Evolutionary conservation across 805 yeast species (phyloP).

Genomic region (Candida mattraensis): DNA sequence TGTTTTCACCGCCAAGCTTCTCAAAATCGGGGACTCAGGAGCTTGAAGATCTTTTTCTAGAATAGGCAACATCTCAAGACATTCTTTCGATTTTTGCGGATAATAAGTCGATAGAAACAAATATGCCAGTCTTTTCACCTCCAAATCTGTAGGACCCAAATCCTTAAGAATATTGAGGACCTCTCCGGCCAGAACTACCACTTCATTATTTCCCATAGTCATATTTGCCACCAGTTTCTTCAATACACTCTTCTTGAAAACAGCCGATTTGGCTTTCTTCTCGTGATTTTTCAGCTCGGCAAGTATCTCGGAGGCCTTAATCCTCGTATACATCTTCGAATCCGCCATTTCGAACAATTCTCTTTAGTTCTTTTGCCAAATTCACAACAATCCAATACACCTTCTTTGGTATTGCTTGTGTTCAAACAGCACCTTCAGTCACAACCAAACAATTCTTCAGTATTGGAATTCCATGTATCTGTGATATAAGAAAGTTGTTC

Average conservation of each 20-base stretch:
- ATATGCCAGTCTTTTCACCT: constrained; percentile 69
- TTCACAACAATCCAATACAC: too few relatives aligned
- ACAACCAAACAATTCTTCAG: too few relatives aligned
- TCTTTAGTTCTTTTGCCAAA: too few relatives aligned
- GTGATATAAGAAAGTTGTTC: too few relatives aligned
- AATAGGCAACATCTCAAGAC: constrained; percentile 54
- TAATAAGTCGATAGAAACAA: constrained; percentile 65
- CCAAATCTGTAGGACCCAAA: constrained; percentile 48
- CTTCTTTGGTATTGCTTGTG: too few relatives aligned
- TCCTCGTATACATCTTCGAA: constrained; percentile 27
- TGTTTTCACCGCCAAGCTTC: constrained; percentile 65
- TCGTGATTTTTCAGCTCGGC: constrained; percentile 34
- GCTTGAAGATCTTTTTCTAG: constrained; percentile 50
- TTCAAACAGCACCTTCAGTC: too few relatives aligned
- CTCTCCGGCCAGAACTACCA: constrained; percentile 66
- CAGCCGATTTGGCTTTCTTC: constrained; percentile 39
- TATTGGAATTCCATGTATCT: too few relatives aligned
- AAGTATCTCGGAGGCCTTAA: constrained; percentile 32
- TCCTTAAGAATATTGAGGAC: constrained; percentile 50
- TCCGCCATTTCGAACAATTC: constrained; percentile 31
- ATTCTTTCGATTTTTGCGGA: constrained; percentile 53
- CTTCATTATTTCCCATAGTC: constrained; percentile 78
- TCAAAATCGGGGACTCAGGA: constrained; percentile 40
- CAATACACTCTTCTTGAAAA: constrained; percentile 48
- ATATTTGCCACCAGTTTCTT: constrained; percentile 80